Conservation (phyloP, 768 basidiomycete species). For the Pleurotus giganteus region DNA sequence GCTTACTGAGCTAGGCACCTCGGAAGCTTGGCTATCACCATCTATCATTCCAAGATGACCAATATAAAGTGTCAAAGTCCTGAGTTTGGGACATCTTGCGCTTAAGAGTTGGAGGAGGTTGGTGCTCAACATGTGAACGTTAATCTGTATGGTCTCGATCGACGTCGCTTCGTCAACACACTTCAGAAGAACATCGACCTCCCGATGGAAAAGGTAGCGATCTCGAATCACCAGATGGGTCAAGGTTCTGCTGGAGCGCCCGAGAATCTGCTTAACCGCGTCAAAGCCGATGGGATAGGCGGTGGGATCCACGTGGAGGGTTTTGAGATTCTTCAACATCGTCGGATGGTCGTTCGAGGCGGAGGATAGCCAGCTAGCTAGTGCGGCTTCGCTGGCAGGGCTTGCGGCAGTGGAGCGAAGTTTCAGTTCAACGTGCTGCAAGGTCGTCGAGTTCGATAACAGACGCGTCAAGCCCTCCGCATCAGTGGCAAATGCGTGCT, state of each 20-base stretch:
- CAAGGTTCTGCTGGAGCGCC: conserved; percentile 30
- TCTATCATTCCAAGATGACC: conserved; percentile 18
- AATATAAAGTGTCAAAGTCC: conserved; percentile 28
- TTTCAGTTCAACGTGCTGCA: conserved; percentile 35
- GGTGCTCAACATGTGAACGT: conserved; percentile 29
- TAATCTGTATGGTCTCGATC: conserved; percentile 30
- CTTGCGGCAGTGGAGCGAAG: conserved; percentile 35
- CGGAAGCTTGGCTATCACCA: conserved; percentile 11
- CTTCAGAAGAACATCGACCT: conserved; percentile 25
- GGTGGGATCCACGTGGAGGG: conserved; percentile 42
- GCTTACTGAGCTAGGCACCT: conserved; percentile 10
- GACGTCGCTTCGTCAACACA: conserved; percentile 14
- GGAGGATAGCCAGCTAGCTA: conserved; percentile 33
- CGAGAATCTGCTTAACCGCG: conserved; percentile 28
- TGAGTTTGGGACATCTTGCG: conserved; percentile 26
- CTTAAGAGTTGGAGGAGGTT: conserved; percentile 33
- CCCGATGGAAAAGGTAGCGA: conserved; percentile 33
- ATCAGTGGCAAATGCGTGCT: conserved; percentile 31
- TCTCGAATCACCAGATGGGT: conserved; percentile 35
- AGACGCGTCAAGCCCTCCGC: conserved; percentile 33
- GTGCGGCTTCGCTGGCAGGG: conserved; percentile 27
- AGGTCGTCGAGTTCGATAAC: conserved; percentile 24
- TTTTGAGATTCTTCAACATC: conserved; percentile 28
- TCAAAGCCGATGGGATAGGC: conserved; percentile 29
- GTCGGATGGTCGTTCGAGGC: conserved; percentile 23